These are phyloP conservation scores for Colletotrichum sp. DNA, from an alignment of 2,329 filamentous ascomycete genomes.

Conservation along the genomic window DNA sequence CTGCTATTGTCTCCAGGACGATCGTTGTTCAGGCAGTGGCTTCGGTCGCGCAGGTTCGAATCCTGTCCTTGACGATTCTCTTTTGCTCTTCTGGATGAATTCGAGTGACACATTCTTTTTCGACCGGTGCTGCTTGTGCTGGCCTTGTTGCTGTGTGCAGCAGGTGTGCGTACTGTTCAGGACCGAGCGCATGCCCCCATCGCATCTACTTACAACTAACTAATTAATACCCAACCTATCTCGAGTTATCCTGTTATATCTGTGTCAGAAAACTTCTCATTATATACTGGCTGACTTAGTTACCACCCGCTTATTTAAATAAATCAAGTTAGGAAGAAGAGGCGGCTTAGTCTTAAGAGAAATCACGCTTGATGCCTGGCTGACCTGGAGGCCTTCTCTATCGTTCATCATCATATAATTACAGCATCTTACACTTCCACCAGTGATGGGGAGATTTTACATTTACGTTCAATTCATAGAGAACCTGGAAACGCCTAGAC, in stretches of 20 bases:
- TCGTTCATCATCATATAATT: neutral
- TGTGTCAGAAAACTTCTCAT: neutral
- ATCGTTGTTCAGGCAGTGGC: conserved; percentile 1
- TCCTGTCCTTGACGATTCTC: neutral
- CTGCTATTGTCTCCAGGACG: neutral
- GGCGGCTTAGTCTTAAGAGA: neutral
- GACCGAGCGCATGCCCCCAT: neutral
- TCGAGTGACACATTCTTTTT: neutral
- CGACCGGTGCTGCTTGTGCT: neutral
- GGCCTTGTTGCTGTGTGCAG: neutral
- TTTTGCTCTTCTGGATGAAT: neutral
- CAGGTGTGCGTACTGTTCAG: neutral
- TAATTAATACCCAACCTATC: neutral
- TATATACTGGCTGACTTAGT: neutral
- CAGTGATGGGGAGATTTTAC: neutral
- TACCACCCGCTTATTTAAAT: neutral
- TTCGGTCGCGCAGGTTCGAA: conserved; percentile 12
- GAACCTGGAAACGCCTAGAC: neutral
- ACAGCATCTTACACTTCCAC: neutral
- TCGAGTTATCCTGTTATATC: neutral
- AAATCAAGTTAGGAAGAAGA: neutral
- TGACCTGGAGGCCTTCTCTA: neutral
- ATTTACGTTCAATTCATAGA: neutral
- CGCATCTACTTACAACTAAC: neutral
- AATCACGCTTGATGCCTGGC: neutral